Evolutionary conservation across 2,329 filamentous ascomycete genomes (phyloP), one percentile per base, ranked within the genome.

Genomic region (Xylaria sp.): DNA sequence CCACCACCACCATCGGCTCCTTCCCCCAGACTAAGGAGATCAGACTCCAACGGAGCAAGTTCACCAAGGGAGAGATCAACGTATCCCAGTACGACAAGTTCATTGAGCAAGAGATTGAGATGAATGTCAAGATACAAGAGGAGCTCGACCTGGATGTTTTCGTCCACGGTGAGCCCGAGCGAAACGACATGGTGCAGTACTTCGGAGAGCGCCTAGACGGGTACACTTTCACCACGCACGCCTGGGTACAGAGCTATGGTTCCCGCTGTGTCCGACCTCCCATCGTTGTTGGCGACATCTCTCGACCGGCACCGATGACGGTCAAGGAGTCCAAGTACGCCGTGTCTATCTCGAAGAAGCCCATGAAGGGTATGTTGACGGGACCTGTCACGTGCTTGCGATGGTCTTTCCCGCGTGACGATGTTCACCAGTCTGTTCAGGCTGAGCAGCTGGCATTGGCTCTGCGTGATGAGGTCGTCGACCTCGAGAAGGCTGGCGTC

Each of bases 101-200:
- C 85, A 99, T 99, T 68, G 91, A 97, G 85, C 90, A 96, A 84
- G 94, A 99, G 86, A 99, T 99, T 69, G 83, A 91, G 71, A 88
- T 95, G 61, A 91, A 93, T 72, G 85, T 99, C 78, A 90, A 92
- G 83, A 90, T 97, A 77, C 94, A 99, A 82, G 92, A 97, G 71
- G 94, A 97, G 82, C 92, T 99, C 71, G 92, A 86, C 76, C 88
- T 99, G 50, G 94, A 99, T 69, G 94, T 99, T 75, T 91, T 90
- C 74, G 94, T 99, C 63, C 94, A 99, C 83, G 94, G 94, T 74
- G 94, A 99, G 85, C 94, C 94, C 57, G 94, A 99, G 87, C 92
- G 94, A 77, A 99, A 99, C 82, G 94, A 99, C 87, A 99, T 99
- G 94, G 94, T 99, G 49, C 94, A 99, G 80, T 99, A 97, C 88